These are phyloP conservation scores for Paramecium tetraurelia DNA, from an alignment of 73 alveolate species.

Conservation along the genomic window DNA sequence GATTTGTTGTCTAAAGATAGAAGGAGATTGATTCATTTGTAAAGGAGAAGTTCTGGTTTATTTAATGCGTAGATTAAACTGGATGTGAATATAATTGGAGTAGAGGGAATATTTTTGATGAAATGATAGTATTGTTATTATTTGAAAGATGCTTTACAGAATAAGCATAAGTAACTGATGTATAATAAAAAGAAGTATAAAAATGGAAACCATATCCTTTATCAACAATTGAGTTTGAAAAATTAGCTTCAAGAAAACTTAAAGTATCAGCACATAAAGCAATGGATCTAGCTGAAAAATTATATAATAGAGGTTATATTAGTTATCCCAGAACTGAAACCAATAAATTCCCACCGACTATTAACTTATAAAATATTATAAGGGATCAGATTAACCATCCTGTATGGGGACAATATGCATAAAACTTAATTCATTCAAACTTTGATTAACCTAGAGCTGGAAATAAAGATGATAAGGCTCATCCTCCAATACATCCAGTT, in stretches of 20 bases:
- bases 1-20: slow-evolving; percentile 96
- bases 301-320: slow-evolving; percentile 94
- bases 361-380: slow-evolving; percentile 64
- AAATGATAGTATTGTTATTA: not conserved
- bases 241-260: slow-evolving; percentile 86
- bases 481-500: slow-evolving; percentile 99
- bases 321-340: slow-evolving; percentile 99
- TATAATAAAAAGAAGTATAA: slow-evolving; percentile 4
- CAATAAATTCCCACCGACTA: slow-evolving; percentile 82
- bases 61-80: slow-evolving; percentile 72
- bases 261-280: slow-evolving; percentile 89
- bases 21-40: slow-evolving; percentile 88
- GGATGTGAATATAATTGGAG: slow-evolving; percentile 57
- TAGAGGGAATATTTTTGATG: slow-evolving; percentile 57
- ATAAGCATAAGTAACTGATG: slow-evolving; percentile 59
- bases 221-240: slow-evolving; percentile 93
- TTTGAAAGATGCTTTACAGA: slow-evolving; percentile 54
- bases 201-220: slow-evolving; percentile 87
- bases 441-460: slow-evolving; percentile 94
- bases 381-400: slow-evolving; percentile 56
- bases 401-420: slow-evolving; percentile 90
- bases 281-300: slow-evolving; percentile 97
- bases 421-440: slow-evolving; percentile 67
- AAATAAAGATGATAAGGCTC: slow-evolving; percentile 97
- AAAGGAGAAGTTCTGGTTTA: slow-evolving; percentile 94